Evolutionary conservation across 352 stramenopile species (phyloP).

Genomic region (Phytophthora nicotianae): DNA sequence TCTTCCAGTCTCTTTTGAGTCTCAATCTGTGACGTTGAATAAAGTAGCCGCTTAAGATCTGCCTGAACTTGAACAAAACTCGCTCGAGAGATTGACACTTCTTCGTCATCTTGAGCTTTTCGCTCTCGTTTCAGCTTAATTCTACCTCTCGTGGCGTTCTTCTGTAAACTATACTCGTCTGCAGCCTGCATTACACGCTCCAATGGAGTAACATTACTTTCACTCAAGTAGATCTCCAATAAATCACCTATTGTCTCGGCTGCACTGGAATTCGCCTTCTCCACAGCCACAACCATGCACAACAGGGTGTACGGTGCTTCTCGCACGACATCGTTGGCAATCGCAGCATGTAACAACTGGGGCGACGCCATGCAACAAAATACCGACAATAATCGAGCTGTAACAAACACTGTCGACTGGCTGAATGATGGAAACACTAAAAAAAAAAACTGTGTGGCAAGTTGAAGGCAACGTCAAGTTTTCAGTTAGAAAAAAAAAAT

Average conservation of each 20-base stretch:
- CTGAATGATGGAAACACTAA: background rate
- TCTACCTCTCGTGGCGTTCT: background rate
- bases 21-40: constrained; percentile 9
- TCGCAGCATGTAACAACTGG: constrained; percentile 22
- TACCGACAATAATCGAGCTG: background rate
- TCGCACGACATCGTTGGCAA: constrained; percentile 22
- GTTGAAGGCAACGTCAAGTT: constrained; percentile 31
- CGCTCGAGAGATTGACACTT: background rate
- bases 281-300: constrained; percentile 29
- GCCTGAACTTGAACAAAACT: constrained; percentile 3
- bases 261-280: constrained; percentile 10
- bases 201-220: constrained; percentile 20
- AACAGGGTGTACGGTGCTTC: constrained; percentile 29
- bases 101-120: constrained; percentile 11
- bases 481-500: constrained; percentile 19
- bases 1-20: constrained; percentile 12
- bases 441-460: too few relatives aligned
- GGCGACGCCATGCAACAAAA: constrained; percentile 21
- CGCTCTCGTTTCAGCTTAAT: background rate
- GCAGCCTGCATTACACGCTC: constrained; percentile 26
- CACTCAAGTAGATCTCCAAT: constrained; percentile 10
- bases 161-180: constrained; percentile 25
- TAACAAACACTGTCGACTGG: constrained; percentile 14
- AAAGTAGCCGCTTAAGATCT: constrained; percentile 27
- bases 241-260: background rate